phyloP scores from a whole-genome alignment of 495 filamentous ascomycete genomes.

The Neurospora cerealis region DNA sequence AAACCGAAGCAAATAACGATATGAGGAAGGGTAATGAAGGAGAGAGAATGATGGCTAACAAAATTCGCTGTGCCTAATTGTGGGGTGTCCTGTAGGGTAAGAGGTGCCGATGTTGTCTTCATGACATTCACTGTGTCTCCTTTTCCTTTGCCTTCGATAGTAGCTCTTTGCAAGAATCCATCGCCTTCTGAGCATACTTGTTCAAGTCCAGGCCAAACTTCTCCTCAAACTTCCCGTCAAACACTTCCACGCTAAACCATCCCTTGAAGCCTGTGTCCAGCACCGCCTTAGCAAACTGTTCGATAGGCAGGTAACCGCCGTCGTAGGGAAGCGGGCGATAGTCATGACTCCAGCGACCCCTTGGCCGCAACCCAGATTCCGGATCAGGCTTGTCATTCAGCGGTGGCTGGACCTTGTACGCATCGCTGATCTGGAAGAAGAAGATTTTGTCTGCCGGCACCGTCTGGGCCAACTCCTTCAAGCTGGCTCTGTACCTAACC shows the following conservation, averaged over 20 bases:
- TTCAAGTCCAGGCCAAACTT: slow-evolving; percentile 43
- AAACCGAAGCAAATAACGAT: background rate
- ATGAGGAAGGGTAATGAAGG: background rate
- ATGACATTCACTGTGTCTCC: background rate
- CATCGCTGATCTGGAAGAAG: slow-evolving; percentile 68
- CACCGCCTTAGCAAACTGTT: slow-evolving; percentile 55
- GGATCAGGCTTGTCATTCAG: slow-evolving; percentile 31
- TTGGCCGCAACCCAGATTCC: slow-evolving; percentile 40
- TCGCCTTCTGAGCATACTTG: slow-evolving; percentile 49
- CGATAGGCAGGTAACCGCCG: slow-evolving; percentile 63
- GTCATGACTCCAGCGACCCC: slow-evolving; percentile 63
- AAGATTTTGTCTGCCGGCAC: slow-evolving; percentile 65
- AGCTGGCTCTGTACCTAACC: slow-evolving; percentile 38
- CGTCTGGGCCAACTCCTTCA: slow-evolving; percentile 42
- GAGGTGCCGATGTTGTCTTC: background rate
- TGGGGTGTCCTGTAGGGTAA: background rate
- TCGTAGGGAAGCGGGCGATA: slow-evolving; percentile 61
- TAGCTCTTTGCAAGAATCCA: slow-evolving; percentile 45
- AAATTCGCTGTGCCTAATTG: background rate
- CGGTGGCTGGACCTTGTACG: slow-evolving; percentile 52
- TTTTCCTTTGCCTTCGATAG: slow-evolving; percentile 11
- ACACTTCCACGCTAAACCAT: slow-evolving; percentile 69
- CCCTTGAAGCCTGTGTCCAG: slow-evolving; percentile 60
- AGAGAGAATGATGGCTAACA: background rate
- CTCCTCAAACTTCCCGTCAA: slow-evolving; percentile 54